Conservation (phyloP, 306 rosid genomes). For the Ammopiptanthus mongolicus region DNA sequence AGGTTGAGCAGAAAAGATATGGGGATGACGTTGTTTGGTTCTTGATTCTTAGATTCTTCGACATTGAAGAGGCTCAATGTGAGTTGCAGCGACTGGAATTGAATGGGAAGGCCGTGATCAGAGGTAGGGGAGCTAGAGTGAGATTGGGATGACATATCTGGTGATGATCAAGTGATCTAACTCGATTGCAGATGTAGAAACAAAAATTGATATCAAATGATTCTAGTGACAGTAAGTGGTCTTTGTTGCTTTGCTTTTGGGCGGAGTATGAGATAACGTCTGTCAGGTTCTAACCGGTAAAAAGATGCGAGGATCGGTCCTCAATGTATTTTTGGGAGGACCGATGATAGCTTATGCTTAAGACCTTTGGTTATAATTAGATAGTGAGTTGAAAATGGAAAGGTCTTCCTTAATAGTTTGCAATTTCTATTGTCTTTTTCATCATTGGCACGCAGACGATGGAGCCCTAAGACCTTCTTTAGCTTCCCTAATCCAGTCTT, state of each 20-base stretch:
- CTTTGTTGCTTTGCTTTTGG: no score
- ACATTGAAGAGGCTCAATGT: conserved; percentile 35
- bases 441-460: neutral
- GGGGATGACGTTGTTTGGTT: conserved; percentile 32
- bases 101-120: conserved; percentile 28
- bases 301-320: no score
- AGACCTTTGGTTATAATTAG: neutral
- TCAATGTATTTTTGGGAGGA: no score
- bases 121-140: conserved; percentile 30
- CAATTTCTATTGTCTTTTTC: neutral
- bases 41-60: conserved; percentile 23
- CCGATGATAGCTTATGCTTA: no score
- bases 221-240: no score
- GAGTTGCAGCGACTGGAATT: conserved; percentile 40
- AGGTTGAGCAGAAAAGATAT: conserved; percentile 18
- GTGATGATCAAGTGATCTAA: no score
- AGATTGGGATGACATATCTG: conserved; percentile 37
- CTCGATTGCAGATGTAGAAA: neutral
- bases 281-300: no score
- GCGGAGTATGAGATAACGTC: no score
- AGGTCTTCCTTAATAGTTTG: neutral
- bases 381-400: neutral
- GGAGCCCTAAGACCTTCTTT: neutral
- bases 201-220: neutral
- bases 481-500: neutral